Evolutionary conservation across 2,329 filamentous ascomycete genomes (phyloP).

Genomic region (Allantophomopsis cytisporea): DNA sequence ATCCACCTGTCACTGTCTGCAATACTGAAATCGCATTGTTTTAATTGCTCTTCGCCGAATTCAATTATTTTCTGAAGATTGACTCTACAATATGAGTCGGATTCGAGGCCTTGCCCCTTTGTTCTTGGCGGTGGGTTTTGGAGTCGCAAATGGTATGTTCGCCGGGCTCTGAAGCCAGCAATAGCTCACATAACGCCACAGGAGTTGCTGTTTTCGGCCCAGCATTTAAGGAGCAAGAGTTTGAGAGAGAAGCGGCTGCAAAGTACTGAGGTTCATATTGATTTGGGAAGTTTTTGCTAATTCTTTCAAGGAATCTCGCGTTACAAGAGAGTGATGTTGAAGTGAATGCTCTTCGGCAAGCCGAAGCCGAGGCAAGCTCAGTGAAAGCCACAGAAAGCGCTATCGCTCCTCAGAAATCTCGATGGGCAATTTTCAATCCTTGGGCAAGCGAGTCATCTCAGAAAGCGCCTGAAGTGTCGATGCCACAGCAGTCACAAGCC

Average conservation of each 20-base stretch:
- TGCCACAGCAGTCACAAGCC: no score
- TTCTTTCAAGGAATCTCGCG: constrained; percentile 1
- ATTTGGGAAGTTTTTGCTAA: not conserved
- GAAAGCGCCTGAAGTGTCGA: not conserved
- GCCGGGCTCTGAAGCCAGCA: not conserved
- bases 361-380: constrained; percentile 10
- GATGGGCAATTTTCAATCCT: not conserved
- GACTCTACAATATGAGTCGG: constrained; percentile 11
- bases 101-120: constrained; percentile 13
- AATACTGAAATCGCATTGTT: no score
- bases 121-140: constrained; percentile 14
- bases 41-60: no score
- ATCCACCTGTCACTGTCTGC: no score
- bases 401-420: constrained; percentile 2
- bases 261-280: constrained; percentile 4
- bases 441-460: not conserved
- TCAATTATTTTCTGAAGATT: no score
- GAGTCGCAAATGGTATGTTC: constrained; percentile 15
- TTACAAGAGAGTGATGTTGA: constrained; percentile 2
- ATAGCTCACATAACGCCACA: constrained; percentile 3
- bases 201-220: constrained; percentile 17
- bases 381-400: constrained; percentile 6
- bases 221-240: constrained; percentile 13
- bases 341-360: constrained; percentile 5
- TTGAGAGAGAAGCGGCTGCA: constrained; percentile 7